Evolutionary conservation across 176 grass and related monocot genomes (phyloP).

Genomic region (Leersia perrieri): DNA sequence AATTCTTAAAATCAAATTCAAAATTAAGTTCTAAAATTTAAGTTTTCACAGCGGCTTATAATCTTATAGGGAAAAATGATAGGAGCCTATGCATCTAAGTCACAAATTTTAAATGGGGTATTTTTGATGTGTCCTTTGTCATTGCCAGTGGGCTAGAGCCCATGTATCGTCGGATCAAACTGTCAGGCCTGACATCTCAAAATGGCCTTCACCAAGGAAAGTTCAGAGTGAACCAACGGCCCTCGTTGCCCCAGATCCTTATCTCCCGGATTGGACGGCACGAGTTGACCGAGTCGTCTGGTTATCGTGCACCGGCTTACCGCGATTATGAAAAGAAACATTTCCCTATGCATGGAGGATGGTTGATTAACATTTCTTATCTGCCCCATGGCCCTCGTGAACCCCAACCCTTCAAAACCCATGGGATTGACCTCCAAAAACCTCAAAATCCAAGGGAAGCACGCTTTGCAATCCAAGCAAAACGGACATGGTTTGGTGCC

Average conservation of each 20-base stretch:
- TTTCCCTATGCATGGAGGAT: not conserved
- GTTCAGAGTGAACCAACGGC: not conserved
- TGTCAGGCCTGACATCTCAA: not conserved
- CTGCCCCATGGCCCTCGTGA: not conserved
- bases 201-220: not conserved
- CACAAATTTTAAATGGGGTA: not conserved
- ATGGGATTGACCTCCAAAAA: not conserved
- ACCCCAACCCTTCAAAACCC: not conserved
- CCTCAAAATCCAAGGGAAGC: not conserved
- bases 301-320: not conserved
- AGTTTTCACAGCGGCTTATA: no score
- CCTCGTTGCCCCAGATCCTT: not conserved
- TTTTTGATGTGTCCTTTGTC: not conserved
- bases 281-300: not conserved
- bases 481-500: not conserved
- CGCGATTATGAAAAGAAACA: not conserved
- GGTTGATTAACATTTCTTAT: conserved; percentile 8
- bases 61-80: no score
- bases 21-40: no score
- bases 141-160: not conserved
- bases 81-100: no score
- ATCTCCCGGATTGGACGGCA: not conserved
- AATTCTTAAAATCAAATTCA: no score
- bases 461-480: not conserved
- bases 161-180: not conserved